Base-by-base conservation (phyloP, 202 grass and related monocot genomes). In the Brachypodium distachyon region DNA sequence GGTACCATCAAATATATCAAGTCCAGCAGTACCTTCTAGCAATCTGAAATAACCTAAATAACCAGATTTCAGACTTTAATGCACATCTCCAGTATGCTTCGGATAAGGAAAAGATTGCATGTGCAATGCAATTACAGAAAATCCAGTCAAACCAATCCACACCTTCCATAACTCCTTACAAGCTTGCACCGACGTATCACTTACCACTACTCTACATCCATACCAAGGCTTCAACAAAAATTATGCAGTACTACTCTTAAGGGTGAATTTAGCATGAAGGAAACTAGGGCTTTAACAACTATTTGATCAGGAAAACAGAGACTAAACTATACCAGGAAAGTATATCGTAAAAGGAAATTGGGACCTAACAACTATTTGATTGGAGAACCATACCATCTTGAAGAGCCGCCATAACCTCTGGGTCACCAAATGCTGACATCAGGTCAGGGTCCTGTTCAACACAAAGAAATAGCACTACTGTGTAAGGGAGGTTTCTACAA, bases 341-440 rank as follows among this genome's bases (percentile, higher is more conserved):
- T 22, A 19, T 22, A 21, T 3, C 22, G 22, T 51, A n/a, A 22
- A 51, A 51, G n/a, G 3, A 51, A 51, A 51, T 13, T 21, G 17
- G 16, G 79, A 65, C 7, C 67, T 38, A 57, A 59, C 8, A 26
- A 25, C 0, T 61, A 86, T 13, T 43, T 6, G 9, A 42, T 33
- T 11, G 16, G 28, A 10, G 28, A 67, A 63, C 19, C 38, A 3
- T 92, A 96, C 93, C 93, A 60, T 96, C 93, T 87, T 97, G 93
- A 61, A 97, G 85, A 55, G 93, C 93, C 38, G 83, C 85, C 93
- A 97, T 97, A 40, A 97, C 73, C 83, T 97, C 93, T 32, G 93
- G 93, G 67, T 97, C 93, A 74, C 90, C 79, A 51, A 97, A 91
- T 42, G 90, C 90, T 43, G 90, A 57, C 93, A 97, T 97, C 73